Conservation (phyloP, 1,284 basidiomycete genomes). For the Tilletiopsis washingtonensis region DNA sequence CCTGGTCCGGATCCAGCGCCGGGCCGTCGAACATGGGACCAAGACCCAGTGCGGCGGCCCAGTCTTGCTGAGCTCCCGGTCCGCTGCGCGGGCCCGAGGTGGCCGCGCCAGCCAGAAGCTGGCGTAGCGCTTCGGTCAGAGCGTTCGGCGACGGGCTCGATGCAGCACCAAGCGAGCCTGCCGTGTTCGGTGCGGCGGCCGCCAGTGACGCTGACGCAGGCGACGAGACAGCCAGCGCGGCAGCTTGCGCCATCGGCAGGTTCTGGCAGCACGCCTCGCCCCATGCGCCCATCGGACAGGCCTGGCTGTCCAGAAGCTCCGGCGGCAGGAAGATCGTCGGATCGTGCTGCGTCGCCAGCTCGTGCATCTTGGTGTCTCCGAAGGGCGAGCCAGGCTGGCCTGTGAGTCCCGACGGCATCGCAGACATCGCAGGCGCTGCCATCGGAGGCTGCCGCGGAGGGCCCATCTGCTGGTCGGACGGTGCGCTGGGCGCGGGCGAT, state of each 20-base stretch:
- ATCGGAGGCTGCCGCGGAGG: not conserved
- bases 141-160: not conserved
- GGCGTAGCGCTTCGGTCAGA: not conserved
- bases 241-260: not conserved
- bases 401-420: not conserved
- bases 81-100: not conserved
- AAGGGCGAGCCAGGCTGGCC: not conserved
- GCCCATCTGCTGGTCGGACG: too few relatives aligned
- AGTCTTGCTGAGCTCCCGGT: not conserved
- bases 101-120: not conserved
- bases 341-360: constrained; percentile 4
- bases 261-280: constrained; percentile 7
- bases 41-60: too few relatives aligned
- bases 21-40: too few relatives aligned
- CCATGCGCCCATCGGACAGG: constrained; percentile 8
- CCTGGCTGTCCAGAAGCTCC: constrained; percentile 5
- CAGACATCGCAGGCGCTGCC: not conserved
- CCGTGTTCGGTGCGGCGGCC: not conserved
- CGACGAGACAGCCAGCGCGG: not conserved
- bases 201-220: not conserved
- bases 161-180: not conserved
- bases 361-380: constrained; percentile 1
- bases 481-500: too few relatives aligned
- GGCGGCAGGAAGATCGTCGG: constrained; percentile 4
- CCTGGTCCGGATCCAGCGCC: too few relatives aligned